Evolutionary conservation across 1,139 yeast species (phyloP).

Genomic region (Yamadazyma diospyri): DNA sequence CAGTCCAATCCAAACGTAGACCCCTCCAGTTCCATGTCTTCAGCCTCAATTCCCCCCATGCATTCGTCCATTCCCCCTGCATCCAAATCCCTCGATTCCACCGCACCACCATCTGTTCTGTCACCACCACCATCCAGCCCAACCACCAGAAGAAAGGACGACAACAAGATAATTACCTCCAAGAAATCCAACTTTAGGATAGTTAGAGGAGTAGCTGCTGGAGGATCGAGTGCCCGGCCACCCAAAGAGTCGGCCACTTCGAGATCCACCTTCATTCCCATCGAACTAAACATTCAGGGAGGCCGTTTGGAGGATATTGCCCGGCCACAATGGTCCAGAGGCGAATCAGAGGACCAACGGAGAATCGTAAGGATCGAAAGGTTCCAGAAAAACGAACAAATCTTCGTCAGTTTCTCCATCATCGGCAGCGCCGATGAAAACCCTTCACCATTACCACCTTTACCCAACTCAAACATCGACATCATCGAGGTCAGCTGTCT

Average conservation of each 20-base stretch:
- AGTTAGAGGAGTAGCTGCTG: conserved; percentile 56
- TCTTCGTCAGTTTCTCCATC: conserved; percentile 47
- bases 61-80: neutral
- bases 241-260: conserved; percentile 42
- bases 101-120: neutral
- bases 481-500: conserved; percentile 60
- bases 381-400: conserved; percentile 43
- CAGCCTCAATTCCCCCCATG: neutral
- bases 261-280: conserved; percentile 39
- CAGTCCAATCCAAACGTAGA: neutral
- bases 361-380: conserved; percentile 58
- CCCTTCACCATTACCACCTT: conserved; percentile 36
- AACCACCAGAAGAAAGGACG: conserved; percentile 9
- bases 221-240: conserved; percentile 55
- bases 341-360: conserved; percentile 48
- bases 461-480: conserved; percentile 35
- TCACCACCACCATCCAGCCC: conserved; percentile 2
- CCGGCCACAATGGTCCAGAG: conserved; percentile 44
- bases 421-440: conserved; percentile 51
- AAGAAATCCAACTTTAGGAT: conserved; percentile 30
- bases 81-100: neutral
- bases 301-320: conserved; percentile 49
- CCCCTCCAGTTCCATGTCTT: neutral
- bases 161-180: conserved; percentile 15
- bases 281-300: conserved; percentile 40